Conservation (phyloP, 495 filamentous ascomycete species). For the Monascus purpureus region DNA sequence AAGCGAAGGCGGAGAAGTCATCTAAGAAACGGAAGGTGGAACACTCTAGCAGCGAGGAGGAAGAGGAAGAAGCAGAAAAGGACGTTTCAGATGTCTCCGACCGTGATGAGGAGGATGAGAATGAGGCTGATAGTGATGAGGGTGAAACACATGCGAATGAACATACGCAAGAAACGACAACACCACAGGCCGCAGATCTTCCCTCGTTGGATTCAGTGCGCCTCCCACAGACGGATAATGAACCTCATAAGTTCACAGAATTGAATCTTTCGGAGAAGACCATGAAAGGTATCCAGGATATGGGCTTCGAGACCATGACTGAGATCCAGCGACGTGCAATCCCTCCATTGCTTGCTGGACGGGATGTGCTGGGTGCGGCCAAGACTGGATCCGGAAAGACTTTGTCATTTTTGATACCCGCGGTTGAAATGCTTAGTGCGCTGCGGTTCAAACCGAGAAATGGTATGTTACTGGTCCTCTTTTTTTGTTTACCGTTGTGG, state of each 20-base stretch:
- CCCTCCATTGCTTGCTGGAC: constrained; percentile 74
- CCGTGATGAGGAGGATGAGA: constrained; percentile 12
- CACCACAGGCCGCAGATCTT: constrained; percentile 24
- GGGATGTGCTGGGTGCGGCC: constrained; percentile 88
- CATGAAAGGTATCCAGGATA: constrained; percentile 72
- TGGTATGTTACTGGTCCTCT: constrained; percentile 19
- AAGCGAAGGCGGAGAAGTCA: constrained; percentile 12
- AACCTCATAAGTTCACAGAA: constrained; percentile 56
- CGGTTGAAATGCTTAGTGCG: constrained; percentile 65
- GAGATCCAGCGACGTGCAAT: constrained; percentile 86
- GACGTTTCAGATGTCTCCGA: constrained; percentile 7
- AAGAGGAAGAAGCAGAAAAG: constrained; percentile 17
- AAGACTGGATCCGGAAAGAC: constrained; percentile 56
- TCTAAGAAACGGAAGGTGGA: constrained; percentile 26
- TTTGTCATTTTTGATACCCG: constrained; percentile 8
- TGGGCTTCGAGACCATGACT: constrained; percentile 92
- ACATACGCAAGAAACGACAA: not conserved
- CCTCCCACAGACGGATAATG: constrained; percentile 39
- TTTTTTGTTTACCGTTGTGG: constrained; percentile 1
- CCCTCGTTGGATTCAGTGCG: constrained; percentile 36
- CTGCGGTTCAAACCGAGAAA: constrained; percentile 78
- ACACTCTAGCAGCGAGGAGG: constrained; percentile 17
- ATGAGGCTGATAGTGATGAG: constrained; percentile 3
- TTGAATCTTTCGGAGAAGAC: constrained; percentile 78
- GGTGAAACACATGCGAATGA: constrained; percentile 6